Evolutionary conservation across 2,329 filamentous ascomycete genomes (phyloP).

Genomic region (Alternaria angustiovoidea): DNA sequence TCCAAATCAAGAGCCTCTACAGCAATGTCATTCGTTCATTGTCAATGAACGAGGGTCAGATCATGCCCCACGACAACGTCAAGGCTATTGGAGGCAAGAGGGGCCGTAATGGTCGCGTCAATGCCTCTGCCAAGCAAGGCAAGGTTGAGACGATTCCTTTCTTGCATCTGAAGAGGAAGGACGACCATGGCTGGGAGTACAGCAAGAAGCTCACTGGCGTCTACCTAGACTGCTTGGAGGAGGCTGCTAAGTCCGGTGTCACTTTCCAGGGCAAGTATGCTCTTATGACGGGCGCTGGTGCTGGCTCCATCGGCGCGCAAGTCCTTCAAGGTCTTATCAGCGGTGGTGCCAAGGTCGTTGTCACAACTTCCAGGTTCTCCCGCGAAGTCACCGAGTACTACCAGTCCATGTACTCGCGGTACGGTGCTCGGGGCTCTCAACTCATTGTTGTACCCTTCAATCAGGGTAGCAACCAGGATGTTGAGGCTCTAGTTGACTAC

Average conservation of each 20-base stretch:
- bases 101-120: slow-evolving; percentile 61
- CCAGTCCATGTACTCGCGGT: slow-evolving; percentile 96
- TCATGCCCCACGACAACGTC: slow-evolving; percentile 85
- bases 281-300: slow-evolving; percentile 97
- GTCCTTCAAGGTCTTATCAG: slow-evolving; percentile 95
- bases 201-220: slow-evolving; percentile 96
- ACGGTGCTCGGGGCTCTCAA: slow-evolving; percentile 91
- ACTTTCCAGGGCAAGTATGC: slow-evolving; percentile 95
- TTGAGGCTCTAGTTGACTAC: slow-evolving; percentile 92
- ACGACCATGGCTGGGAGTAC: slow-evolving; percentile 96
- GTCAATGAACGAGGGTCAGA: slow-evolving; percentile 97
- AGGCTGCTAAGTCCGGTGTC: slow-evolving; percentile 85
- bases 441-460: slow-evolving; percentile 99
- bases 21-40: slow-evolving; percentile 92
- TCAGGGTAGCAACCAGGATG: slow-evolving; percentile 97
- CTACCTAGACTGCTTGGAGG: slow-evolving; percentile 91
- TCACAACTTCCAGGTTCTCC: slow-evolving; percentile 96
- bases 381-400: slow-evolving; percentile 99
- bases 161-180: slow-evolving; percentile 93
- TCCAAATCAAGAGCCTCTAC: slow-evolving; percentile 96
- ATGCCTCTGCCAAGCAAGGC: slow-evolving; percentile 71
- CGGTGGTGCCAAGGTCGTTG: slow-evolving; percentile 94
- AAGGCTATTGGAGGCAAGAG: slow-evolving; percentile 69
- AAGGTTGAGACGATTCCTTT: slow-evolving; percentile 98
- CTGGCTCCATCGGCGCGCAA: slow-evolving; percentile 96